A percentile compares a stretch with the other conserved stretches of the same genome.
Evolutionary conservation across 2,329 filamentous ascomycete species (phyloP).

Genomic region (Ophiocordyceps camponoti-saundersi): DNA sequence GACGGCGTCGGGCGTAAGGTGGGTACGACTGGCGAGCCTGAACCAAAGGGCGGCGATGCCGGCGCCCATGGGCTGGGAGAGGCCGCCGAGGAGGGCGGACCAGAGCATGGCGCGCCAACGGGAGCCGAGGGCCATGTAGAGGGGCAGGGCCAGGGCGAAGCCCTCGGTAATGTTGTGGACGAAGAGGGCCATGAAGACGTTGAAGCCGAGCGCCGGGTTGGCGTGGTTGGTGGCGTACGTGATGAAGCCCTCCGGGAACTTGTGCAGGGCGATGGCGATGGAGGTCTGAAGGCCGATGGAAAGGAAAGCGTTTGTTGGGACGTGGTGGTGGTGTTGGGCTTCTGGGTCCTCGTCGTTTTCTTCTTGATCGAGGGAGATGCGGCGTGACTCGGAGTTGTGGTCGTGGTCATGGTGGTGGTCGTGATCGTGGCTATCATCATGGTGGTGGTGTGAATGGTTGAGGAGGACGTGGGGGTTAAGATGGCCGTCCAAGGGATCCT

Average conservation of each 20-base stretch:
- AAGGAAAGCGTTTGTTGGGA: constrained; percentile 83
- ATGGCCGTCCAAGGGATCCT: not conserved
- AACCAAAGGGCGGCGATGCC: constrained; percentile 78
- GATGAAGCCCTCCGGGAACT: constrained; percentile 75
- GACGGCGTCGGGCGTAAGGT: constrained; percentile 33
- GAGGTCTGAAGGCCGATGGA: constrained; percentile 93
- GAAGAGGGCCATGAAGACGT: constrained; percentile 87
- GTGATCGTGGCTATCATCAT: not conserved
- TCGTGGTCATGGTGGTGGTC: constrained; percentile 1
- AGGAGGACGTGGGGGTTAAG: no score
- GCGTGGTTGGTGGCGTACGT: constrained; percentile 97
- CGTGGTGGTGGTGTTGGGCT: constrained; percentile 73
- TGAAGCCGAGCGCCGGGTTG: constrained; percentile 72
- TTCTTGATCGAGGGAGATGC: constrained; percentile 6
- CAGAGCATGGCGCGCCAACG: constrained; percentile 70
- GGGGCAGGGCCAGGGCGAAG: constrained; percentile 79
- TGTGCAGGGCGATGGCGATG: constrained; percentile 88
- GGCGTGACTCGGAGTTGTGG: constrained; percentile 7
- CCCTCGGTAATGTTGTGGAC: constrained; percentile 98
- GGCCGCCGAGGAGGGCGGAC: constrained; percentile 67
- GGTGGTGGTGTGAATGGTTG: no score
- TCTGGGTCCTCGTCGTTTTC: constrained; percentile 24
- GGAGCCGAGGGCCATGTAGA: constrained; percentile 79
- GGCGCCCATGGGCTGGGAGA: constrained; percentile 77
- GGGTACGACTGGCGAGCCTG: constrained; percentile 40